A percentile compares a stretch with the other conserved stretches of the same genome.
phyloP scores from a whole-genome alignment of 306 rosid species.

The Cucumis melo region DNA sequence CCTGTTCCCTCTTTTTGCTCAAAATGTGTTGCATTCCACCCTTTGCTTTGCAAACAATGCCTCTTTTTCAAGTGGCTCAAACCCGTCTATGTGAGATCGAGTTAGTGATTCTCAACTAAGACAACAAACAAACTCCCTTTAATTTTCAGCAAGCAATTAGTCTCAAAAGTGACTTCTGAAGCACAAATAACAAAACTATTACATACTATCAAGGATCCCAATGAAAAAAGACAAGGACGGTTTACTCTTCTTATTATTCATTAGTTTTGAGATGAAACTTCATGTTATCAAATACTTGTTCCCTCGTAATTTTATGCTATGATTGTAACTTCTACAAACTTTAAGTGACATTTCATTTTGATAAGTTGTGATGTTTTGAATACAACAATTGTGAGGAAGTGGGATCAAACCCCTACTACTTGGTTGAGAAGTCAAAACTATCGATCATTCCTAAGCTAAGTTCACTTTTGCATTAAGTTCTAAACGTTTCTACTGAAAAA shows the following conservation, averaged over 20 bases:
- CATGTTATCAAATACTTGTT: too few species aligned
- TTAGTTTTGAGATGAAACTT: too few species aligned
- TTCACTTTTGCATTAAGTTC: too few species aligned
- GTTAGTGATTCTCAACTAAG: slow-evolving; percentile 25
- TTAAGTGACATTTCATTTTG: not conserved
- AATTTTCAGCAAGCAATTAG: slow-evolving; percentile 36
- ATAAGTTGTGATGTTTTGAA: not conserved
- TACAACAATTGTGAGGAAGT: too few species aligned
- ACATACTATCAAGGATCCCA: not conserved
- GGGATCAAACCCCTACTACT: too few species aligned
- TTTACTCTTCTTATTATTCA: too few species aligned
- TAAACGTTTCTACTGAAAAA: not conserved
- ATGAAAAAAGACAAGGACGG: too few species aligned
- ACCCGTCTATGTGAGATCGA: slow-evolving; percentile 30
- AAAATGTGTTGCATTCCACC: slow-evolving; percentile 38
- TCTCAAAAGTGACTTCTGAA: slow-evolving; percentile 36
- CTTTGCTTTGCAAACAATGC: slow-evolving; percentile 39
- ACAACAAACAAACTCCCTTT: slow-evolving; percentile 49
- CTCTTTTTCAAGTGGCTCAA: slow-evolving; percentile 68
- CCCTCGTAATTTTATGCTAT: not conserved
- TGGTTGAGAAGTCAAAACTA: too few species aligned
- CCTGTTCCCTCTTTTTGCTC: slow-evolving; percentile 60
- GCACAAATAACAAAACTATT: not conserved
- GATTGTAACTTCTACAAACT: too few species aligned
- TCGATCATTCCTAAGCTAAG: too few species aligned